These are phyloP conservation scores for Platanthera guangdongensis DNA, from an alignment of 106 monocot species.

Conservation along the genomic window DNA sequence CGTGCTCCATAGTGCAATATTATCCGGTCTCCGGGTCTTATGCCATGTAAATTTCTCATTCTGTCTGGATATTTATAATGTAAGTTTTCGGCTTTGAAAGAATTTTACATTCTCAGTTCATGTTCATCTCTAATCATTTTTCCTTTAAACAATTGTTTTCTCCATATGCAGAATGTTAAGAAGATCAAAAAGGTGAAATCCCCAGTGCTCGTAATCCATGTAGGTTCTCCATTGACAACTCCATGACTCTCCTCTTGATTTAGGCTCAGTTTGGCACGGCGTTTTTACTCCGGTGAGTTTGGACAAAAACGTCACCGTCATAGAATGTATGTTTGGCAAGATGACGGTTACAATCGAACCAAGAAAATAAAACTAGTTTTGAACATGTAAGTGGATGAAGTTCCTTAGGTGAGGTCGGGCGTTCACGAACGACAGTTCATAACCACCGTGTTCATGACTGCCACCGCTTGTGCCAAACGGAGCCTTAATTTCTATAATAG, in stretches of 20 bases:
- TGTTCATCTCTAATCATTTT: background rate
- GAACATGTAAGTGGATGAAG: no score
- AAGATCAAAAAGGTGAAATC: slow-evolving; percentile 88
- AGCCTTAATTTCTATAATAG: no score
- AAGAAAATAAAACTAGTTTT: no score
- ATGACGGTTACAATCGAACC: no score
- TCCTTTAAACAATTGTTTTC: background rate
- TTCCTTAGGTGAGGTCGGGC: no score
- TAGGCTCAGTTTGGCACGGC: no score
- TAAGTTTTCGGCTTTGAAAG: slow-evolving; percentile 9
- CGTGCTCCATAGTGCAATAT: slow-evolving; percentile 76
- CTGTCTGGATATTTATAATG: slow-evolving; percentile 88
- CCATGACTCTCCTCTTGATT: background rate
- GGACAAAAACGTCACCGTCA: no score
- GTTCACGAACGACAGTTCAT: no score
- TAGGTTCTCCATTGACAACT: slow-evolving; percentile 24
- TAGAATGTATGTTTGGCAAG: no score
- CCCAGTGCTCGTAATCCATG: slow-evolving; percentile 90
- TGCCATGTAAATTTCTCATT: slow-evolving; percentile 67
- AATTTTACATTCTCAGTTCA: background rate
- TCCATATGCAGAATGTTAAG: slow-evolving; percentile 59
- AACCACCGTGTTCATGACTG: no score
- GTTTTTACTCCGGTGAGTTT: no score
- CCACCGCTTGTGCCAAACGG: no score
- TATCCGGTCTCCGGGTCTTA: slow-evolving; percentile 72